phyloP scores from a whole-genome alignment of 768 basidiomycete genomes.

The Boletus subcaerulescens region DNA sequence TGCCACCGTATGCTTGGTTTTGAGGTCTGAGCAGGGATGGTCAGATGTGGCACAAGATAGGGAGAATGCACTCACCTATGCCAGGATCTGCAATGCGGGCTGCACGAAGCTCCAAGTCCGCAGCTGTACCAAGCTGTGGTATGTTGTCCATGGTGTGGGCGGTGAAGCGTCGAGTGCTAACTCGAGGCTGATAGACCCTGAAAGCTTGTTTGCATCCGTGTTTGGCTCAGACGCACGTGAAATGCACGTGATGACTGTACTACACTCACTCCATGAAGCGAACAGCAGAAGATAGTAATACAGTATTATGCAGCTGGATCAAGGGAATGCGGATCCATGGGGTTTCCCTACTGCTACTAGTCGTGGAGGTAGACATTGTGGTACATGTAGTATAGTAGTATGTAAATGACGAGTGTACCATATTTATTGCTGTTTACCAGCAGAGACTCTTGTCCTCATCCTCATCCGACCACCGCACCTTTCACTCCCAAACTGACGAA shows the following conservation, averaged over 20 bases:
- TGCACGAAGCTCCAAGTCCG: slow-evolving; percentile 69
- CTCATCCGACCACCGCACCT: too few species aligned
- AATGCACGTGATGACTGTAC: slow-evolving; percentile 22
- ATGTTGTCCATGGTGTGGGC: slow-evolving; percentile 40
- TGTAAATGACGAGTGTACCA: not conserved
- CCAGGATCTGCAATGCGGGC: slow-evolving; percentile 74
- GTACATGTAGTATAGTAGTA: too few species aligned
- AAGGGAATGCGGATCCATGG: too few species aligned
- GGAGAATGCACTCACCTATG: slow-evolving; percentile 45
- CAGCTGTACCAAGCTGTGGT: slow-evolving; percentile 42
- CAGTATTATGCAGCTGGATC: too few species aligned
- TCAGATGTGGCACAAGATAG: not conserved
- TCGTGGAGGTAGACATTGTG: not conserved
- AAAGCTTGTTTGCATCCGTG: slow-evolving; percentile 31
- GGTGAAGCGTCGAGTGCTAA: not conserved
- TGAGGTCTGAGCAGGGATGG: slow-evolving; percentile 51
- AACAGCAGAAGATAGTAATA: too few species aligned
- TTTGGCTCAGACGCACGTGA: slow-evolving; percentile 34
- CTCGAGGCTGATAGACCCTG: slow-evolving; percentile 21
- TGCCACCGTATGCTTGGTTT: slow-evolving; percentile 66
- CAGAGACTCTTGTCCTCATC: not conserved
- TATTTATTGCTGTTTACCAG: slow-evolving; percentile 19
- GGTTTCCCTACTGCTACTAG: not conserved
- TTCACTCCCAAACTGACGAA: not conserved
- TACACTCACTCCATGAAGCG: not conserved